phyloP scores from a whole-genome alignment of 176 grass and related monocot genomes.

The Eragrostis curvula region DNA sequence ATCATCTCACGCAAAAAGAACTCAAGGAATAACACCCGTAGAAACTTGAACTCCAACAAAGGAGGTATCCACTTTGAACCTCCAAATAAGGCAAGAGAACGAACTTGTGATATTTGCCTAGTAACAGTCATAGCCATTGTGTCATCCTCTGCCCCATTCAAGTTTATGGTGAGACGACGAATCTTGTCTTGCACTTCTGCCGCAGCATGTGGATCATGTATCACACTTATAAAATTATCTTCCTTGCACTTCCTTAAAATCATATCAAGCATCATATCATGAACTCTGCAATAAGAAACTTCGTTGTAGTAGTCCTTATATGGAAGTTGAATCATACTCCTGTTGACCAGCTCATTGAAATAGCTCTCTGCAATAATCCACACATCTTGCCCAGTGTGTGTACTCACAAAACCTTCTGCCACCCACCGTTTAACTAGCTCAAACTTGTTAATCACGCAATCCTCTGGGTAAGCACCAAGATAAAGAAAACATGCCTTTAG shows the following conservation, averaged over 20 bases:
- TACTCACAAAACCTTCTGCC: constrained; percentile 49
- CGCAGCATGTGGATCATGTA: no score
- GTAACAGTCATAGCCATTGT: no score
- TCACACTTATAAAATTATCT: constrained; percentile 41
- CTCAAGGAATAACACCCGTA: no score
- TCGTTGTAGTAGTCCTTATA: constrained; percentile 3
- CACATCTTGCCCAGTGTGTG: neutral
- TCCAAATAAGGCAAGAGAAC: no score
- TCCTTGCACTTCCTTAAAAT: constrained; percentile 33
- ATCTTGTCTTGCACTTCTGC: no score
- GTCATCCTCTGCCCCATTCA: no score
- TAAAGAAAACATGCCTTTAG: constrained; percentile 53
- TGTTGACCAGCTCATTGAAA: constrained; percentile 37
- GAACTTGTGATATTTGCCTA: no score
- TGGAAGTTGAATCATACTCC: no score
- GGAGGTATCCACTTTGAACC: no score
- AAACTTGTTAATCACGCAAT: constrained; percentile 9
- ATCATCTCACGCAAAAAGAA: no score
- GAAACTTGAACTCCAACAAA: no score
- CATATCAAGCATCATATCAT: constrained; percentile 52
- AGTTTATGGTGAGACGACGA: no score
- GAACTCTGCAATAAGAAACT: constrained; percentile 13
- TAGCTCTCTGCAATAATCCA: constrained; percentile 31
- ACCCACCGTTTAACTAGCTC: constrained; percentile 49
- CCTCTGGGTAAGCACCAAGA: constrained; percentile 40